Evolutionary conservation across 179 eudicot species (phyloP), one percentile per base, ranked within the genome.

Genomic region (Silene coronaria): DNA sequence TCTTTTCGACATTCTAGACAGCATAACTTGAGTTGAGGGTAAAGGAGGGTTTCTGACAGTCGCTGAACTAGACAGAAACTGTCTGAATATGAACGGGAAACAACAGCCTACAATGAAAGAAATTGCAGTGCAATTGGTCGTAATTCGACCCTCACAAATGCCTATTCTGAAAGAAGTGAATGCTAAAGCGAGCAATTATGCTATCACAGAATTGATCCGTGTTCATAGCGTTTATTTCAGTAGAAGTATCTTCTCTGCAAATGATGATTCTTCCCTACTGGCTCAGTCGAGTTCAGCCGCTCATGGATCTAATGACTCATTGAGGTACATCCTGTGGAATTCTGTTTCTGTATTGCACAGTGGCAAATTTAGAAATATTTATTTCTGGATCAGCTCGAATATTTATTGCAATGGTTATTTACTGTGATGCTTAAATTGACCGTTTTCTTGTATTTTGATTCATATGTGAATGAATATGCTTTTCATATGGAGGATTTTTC

Each of bases 91-190:
- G 73, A 76, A 24, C 3, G 82, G 84, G 3, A 78, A 82, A 30
- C 72, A 75, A 7, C 53, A 85, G 60, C 87, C 87, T 10, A 45
- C 73, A 4, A 73, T 72, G 80, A 77, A 63, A 19, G 80, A 77
- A 21, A 12, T 77, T 7, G 65, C 30, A 2, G 21, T 46, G 57
- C 7, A 45, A 2, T 26, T 63, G 64, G 80, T 63, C 3, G 71
- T 0, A 32, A 62, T 77, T 17, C 46, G 71, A 9, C 63, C 76
- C 13, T 38, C 74, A 23, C 59, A 60, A 38, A 72, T 60, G 51
- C 55, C 75, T 24, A 4, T 24, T 27, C 26, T 45, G 9, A 67
- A 14, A 66, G 66, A 21, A 46, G 13, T 16, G n/a, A 42, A 61
- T 14, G 12, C 71, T 10, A 30, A 30, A 30, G 34, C 3, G 34